A percentile compares a stretch with the other conserved stretches of the same genome.
Evolutionary conservation across 352 stramenopile genomes (phyloP).

Genomic region (Halophytophthora batemanensis): DNA sequence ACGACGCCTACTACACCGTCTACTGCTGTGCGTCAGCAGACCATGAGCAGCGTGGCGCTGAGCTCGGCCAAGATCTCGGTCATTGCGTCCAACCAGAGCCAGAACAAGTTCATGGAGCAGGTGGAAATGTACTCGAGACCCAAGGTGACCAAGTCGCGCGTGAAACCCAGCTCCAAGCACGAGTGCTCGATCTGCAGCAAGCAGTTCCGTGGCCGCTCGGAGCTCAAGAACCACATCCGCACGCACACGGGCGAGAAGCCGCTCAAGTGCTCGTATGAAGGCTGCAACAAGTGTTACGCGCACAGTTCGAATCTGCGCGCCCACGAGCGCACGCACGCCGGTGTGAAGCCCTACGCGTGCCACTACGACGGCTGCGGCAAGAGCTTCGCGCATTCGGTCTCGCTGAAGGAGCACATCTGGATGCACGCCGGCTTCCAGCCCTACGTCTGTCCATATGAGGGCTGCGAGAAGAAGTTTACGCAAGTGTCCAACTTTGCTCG

Average conservation of each 20-base stretch:
- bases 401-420: constrained; percentile 91
- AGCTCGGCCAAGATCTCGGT: constrained; percentile 68
- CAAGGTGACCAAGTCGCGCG: constrained; percentile 82
- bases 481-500: constrained; percentile 86
- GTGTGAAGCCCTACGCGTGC: constrained; percentile 90
- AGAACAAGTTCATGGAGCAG: constrained; percentile 86
- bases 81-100: constrained; percentile 71
- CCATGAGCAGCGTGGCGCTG: constrained; percentile 39
- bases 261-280: constrained; percentile 82
- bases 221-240: constrained; percentile 86
- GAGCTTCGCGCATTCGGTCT: constrained; percentile 89
- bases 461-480: constrained; percentile 89
- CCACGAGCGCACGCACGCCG: constrained; percentile 89
- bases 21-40: constrained; percentile 21
- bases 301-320: constrained; percentile 90
- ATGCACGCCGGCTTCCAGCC: constrained; percentile 90
- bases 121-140: constrained; percentile 88
- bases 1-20: background rate
- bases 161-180: constrained; percentile 86
- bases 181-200: constrained; percentile 84
- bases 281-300: constrained; percentile 87
- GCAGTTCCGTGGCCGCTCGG: constrained; percentile 79
- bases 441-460: constrained; percentile 88
- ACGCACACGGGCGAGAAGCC: constrained; percentile 91
- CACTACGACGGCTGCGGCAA: constrained; percentile 89